Percentiles rank a stretch among this genome's conserved stretches.
These are phyloP conservation scores for Paramyrothecium roridum DNA, from an alignment of 2,329 filamentous ascomycete species.

Conservation along the genomic window DNA sequence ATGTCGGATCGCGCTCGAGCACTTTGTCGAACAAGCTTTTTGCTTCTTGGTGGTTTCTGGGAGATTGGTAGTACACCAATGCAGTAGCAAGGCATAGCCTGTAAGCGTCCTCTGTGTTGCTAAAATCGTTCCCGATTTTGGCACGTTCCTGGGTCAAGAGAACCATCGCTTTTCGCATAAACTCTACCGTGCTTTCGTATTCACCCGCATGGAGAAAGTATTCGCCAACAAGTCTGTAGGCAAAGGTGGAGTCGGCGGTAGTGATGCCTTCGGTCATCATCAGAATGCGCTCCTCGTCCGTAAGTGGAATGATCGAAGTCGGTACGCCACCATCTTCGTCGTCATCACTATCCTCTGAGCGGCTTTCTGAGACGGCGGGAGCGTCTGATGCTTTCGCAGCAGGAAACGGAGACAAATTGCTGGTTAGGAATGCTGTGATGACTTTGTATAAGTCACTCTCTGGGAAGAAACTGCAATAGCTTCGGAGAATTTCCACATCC, in stretches of 20 bases:
- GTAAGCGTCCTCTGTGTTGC: slow-evolving; percentile 69
- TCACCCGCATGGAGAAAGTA: slow-evolving; percentile 86
- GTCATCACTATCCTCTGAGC: slow-evolving; percentile 55
- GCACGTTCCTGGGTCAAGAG: slow-evolving; percentile 57
- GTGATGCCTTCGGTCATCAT: slow-evolving; percentile 75
- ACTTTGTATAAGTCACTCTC: slow-evolving; percentile 79
- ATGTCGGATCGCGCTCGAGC: slow-evolving; percentile 69
- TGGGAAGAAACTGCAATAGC: slow-evolving; percentile 82
- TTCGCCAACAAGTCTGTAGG: slow-evolving; percentile 77
- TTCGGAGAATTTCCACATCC: slow-evolving; percentile 72
- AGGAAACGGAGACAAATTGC: slow-evolving; percentile 80
- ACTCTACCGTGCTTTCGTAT: slow-evolving; percentile 75
- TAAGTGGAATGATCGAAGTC: slow-evolving; percentile 55
- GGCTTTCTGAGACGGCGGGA: slow-evolving; percentile 19
- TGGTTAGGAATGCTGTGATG: slow-evolving; percentile 77
- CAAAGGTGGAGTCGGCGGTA: slow-evolving; percentile 69
- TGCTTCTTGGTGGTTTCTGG: slow-evolving; percentile 84
- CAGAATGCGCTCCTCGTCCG: slow-evolving; percentile 74
- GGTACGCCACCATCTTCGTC: slow-evolving; percentile 55
- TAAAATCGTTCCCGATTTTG: slow-evolving; percentile 66
- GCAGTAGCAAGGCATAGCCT: slow-evolving; percentile 81
- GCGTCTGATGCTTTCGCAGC: slow-evolving; percentile 22
- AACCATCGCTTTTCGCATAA: slow-evolving; percentile 70
- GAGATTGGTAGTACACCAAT: slow-evolving; percentile 84
- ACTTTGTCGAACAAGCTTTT: slow-evolving; percentile 82